Conservation (phyloP, 129 eudicot genomes). For the Heracleum sosnowskyi region DNA sequence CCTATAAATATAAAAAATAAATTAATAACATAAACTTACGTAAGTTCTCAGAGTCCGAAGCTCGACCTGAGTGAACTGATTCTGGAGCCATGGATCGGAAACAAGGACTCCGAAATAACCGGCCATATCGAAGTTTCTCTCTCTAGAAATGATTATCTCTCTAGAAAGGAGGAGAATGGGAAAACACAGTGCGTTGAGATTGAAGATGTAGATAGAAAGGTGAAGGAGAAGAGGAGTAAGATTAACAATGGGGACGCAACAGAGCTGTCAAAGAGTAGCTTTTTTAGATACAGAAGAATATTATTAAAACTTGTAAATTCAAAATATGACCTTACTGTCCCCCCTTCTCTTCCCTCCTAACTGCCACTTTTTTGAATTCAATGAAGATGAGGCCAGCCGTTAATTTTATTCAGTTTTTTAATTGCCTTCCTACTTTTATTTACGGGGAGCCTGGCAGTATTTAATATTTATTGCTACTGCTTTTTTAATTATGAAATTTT, state of each 20-base stretch:
- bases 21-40: conserved; percentile 33
- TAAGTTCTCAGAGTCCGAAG: conserved; percentile 75
- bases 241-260: conserved; percentile 52
- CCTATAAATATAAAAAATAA: neutral
- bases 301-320: conserved; percentile 20
- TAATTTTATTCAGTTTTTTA: neutral
- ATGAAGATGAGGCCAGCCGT: neutral
- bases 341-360: conserved; percentile 27
- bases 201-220: conserved; percentile 3
- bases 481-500: too few species aligned
- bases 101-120: conserved; percentile 81
- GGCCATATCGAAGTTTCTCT: conserved; percentile 41
- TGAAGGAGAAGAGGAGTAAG: conserved; percentile 15
- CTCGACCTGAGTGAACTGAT: conserved; percentile 98
- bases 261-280: conserved; percentile 53
- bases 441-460: too few species aligned
- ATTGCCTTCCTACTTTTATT: neutral
- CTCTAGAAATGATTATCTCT: conserved; percentile 1
- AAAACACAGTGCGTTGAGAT: conserved; percentile 6
- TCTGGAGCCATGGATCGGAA: conserved; percentile 99
- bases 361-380: conserved; percentile 27
- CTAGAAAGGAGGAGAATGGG: neutral
- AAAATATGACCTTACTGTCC: conserved; percentile 73
- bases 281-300: conserved; percentile 14
- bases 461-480: too few species aligned